Evolutionary conservation across 257 asterid genomes (phyloP), one percentile per base, ranked within the genome.

Genomic region (Petunia secreta): DNA sequence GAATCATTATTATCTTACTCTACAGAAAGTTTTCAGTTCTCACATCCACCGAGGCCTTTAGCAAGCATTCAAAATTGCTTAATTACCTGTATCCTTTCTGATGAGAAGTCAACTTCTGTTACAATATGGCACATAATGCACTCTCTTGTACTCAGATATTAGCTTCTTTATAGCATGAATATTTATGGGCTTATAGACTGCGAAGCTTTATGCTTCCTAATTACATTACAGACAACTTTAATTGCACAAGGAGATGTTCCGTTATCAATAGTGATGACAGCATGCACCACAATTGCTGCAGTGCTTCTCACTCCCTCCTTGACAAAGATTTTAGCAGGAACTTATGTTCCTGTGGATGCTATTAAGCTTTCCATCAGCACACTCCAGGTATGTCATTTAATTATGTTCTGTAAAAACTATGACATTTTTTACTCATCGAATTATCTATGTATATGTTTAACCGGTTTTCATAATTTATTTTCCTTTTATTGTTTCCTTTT

Each of bases 211-310:
- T 66, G 63, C 82, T 57, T 80, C 85, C 86, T 76, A 80, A 81
- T 90, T 87, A 91, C 63, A 80, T 84, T 91, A 79, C 97, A 95
- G 98, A 97, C 91, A 77, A 93, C 98, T 55, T 85, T 93, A 88
- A 89, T 94, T 80, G 98, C 98, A 54, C 90, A 83, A 88, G 98
- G 98, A 76, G 98, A 94, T 36, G 97, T 93, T 64, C 89, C 98
- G 15, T 84, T 94, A 84, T 94, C 98, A 39, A 87, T 93, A 40
- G 98, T 91, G 53, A 91, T 94, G 98, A 94, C 98, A 48, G 86
- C 86, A 37, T 94, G 98, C 78, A 89, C 97, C 78, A 94, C 98
- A 50, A 83, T 93, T 39, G 96, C 95, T 71, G 98, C 98, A 38
- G 98, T 93, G 52, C 63, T 93, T 87, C 95, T 94, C 82, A 93